Evolutionary conservation across 345 rosid genomes (phyloP), one percentile per base, ranked within the genome.

Genomic region (Pistacia integerrima): DNA sequence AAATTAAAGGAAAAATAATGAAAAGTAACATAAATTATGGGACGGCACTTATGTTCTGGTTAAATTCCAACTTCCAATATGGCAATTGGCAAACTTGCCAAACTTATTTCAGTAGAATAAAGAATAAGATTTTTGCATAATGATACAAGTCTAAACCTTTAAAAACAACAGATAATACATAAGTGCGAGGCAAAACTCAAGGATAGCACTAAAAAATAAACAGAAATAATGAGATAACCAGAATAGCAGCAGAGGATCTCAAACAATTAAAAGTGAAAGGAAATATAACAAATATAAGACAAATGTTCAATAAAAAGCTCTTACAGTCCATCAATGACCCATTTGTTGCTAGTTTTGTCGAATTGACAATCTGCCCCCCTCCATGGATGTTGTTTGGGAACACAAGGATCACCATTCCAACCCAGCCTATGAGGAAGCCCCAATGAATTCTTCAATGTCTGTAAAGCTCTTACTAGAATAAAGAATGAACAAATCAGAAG

Each of bases 341-440:
- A 97, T 86, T 84, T 89, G 84, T 83, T 79, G 84, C 84, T 84
- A 76, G 88, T 82, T 72, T 70, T 85, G 83, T 97, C 89, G 18
- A 87, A 81, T 38, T 84, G 93, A 86, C 99, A 97, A 80, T 92
- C 93, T 69, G 86, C 93, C 81, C 99, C 99, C 70, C 81, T 90
- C 99, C 99, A 97, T 56, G 99, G 99, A 87, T 97, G 99, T 84
- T 97, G 94, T 68, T 89, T 89, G 57, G 99, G 99, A 84, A 97
- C 97, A 84, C 99, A 97, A n/a, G 99, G 99, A 79, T 97, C 99
- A 61, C 98, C 99, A 81, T 97, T 97, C 99, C 99, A 97, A 72
- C 98, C 99, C 77, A 97, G 83, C 77, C 97, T 91, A 72, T 81
- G 84, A 36, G 99, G 98, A 90, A 97, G 98, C 38, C 79, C 93